Conservation (phyloP, 192 early-diverging fungal genomes). For the Rhizoclosmatium globosum region DNA sequence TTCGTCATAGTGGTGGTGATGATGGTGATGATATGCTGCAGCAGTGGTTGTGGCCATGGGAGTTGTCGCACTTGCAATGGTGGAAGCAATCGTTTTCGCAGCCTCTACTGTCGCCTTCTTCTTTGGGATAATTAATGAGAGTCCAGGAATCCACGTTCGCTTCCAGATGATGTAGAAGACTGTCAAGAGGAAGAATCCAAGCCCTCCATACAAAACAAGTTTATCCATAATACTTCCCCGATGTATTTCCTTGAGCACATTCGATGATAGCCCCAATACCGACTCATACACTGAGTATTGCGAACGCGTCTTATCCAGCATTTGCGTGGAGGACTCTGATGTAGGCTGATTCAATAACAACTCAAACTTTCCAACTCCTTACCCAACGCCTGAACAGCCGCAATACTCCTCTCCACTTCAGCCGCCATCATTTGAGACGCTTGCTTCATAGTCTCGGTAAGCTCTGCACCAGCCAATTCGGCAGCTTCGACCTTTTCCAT, state of each 20-base stretch:
- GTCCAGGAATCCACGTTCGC: slow-evolving; percentile 38
- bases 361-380: not conserved
- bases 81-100: not conserved
- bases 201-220: slow-evolving; percentile 31
- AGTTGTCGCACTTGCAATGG: not conserved
- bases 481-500: slow-evolving; percentile 3
- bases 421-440: slow-evolving; percentile 36
- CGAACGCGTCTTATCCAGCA: slow-evolving; percentile 22
- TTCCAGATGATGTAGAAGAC: slow-evolving; percentile 34
- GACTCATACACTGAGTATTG: slow-evolving; percentile 25
- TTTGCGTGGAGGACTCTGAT: slow-evolving; percentile 32
- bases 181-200: slow-evolving; percentile 26
- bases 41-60: not conserved
- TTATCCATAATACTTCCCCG: slow-evolving; percentile 33
- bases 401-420: slow-evolving; percentile 37
- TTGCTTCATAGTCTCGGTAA: slow-evolving; percentile 35
- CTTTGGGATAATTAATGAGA: not conserved
- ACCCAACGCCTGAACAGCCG: slow-evolving; percentile 34
- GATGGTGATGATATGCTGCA: not conserved
- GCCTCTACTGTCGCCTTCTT: not conserved
- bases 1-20: slow-evolving; percentile 1
- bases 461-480: slow-evolving; percentile 13
- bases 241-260: slow-evolving; percentile 25
- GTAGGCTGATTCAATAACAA: not conserved
- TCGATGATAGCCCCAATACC: slow-evolving; percentile 2